Percentiles rank a stretch among this genome's conserved stretches.
Conservation (phyloP, 352 stramenopile genomes). For the Globisporangium splendens region DNA sequence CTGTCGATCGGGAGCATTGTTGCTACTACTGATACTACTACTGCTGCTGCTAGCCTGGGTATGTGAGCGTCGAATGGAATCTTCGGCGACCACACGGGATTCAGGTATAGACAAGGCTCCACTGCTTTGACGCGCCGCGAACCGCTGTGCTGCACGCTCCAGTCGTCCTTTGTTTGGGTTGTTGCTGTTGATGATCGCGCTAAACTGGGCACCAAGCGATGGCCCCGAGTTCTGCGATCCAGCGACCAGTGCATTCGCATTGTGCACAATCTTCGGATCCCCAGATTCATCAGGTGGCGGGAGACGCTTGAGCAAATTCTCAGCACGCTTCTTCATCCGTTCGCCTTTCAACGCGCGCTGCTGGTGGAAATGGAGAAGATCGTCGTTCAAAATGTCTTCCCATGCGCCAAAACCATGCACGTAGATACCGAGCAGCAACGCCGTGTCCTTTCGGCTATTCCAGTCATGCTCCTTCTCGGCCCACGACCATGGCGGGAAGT, state of each 20-base stretch:
- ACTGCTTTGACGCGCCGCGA: slow-evolving; percentile 38
- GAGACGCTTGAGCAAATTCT: slow-evolving; percentile 78
- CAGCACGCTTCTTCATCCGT: slow-evolving; percentile 76
- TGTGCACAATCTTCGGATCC: slow-evolving; percentile 60
- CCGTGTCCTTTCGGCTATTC: slow-evolving; percentile 72
- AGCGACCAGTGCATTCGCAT: slow-evolving; percentile 37
- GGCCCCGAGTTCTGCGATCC: slow-evolving; percentile 39
- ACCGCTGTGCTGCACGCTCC: slow-evolving; percentile 60
- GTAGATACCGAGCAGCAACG: slow-evolving; percentile 77
- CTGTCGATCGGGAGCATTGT: slow-evolving; percentile 18
- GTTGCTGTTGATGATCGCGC: slow-evolving; percentile 64
- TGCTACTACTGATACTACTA: slow-evolving; percentile 9
- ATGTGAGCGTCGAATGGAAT: slow-evolving; percentile 38
- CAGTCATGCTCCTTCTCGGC: slow-evolving; percentile 84
- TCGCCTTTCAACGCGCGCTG: slow-evolving; percentile 82
- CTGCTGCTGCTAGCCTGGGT: slow-evolving; percentile 16
- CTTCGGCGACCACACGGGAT: slow-evolving; percentile 16
- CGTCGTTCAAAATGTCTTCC: slow-evolving; percentile 85
- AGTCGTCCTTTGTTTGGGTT: slow-evolving; percentile 39
- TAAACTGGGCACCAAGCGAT: slow-evolving; percentile 66
- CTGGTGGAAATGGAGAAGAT: slow-evolving; percentile 72
- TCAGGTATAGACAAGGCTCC: slow-evolving; percentile 13
- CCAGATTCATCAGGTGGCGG: slow-evolving; percentile 51
- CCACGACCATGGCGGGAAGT: slow-evolving; percentile 70
- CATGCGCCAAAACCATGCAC: slow-evolving; percentile 82